Evolutionary conservation across 2,329 filamentous ascomycete species (phyloP), one percentile per base, ranked within the genome.

Genomic region (Penicillium sp.): DNA sequence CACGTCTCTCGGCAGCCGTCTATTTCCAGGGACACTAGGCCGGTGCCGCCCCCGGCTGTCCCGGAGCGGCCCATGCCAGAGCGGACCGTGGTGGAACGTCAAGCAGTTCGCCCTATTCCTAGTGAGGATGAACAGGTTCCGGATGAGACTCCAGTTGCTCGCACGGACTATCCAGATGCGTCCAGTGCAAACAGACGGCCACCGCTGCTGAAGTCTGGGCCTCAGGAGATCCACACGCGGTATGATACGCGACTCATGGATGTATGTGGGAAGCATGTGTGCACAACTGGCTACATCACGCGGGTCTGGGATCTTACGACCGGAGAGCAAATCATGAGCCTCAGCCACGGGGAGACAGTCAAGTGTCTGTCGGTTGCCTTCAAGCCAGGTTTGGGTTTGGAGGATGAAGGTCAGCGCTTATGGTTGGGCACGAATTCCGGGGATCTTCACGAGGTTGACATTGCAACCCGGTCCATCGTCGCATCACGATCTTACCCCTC

Each of bases 361-460:
- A 95, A 87, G 64, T 84, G 87, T 8, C 84, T 88, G 2, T 81
- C 89, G 2, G 74, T 96, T 6, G 79, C 82, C 0, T 98, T 98
- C 70, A 94, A 95, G 64, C 89, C 91, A 3, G 85, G 84, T 1
- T 75, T 78, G 2, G 80, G 85, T 55, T 79, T 91, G 1, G 81
- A 88, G 51, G 82, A 90, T 41, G 91, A 97, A 68, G 91, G 89
- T 6, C 78, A 79, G 47, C 78, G 83, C 13, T 60, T 98, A 22
- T 98, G 93, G 93, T 80, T 97, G 31, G 93, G 93, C 7, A 96
- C 85, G 37, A 95, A 85, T 58, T 75, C 81, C 6, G 93, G 93
- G 42, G 93, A 98, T 55, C 75, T 98, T 34, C 81, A 90, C 64
- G 93, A 98, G 69, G 79, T 95, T 39, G 90, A 98, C 65, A 80